Evolutionary conservation across 495 filamentous ascomycete species (phyloP), one percentile per base, ranked within the genome.

Genomic region (Penicillium argentinense): DNA sequence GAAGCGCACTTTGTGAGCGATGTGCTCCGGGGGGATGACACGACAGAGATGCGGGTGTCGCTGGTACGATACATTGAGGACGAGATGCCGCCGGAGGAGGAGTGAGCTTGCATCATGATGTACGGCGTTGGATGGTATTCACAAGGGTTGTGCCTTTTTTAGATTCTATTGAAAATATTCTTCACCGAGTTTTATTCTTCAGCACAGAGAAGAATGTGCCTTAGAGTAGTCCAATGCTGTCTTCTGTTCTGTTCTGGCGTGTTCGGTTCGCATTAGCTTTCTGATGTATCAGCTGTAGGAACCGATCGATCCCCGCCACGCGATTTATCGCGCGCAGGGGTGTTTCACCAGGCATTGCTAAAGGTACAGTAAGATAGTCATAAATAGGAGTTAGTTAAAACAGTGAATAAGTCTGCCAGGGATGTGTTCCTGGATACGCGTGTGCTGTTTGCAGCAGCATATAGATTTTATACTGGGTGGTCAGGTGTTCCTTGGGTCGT

Each of bases 1-100:
- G 93, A 98, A 63, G 90, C 89, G 24, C 90, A 96, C 60, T 98
- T 97, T 65, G 86, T 96, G 60, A 97, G 90, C 68, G 93, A 98
- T 63, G 81, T 96, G 45, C 72, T 98, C 32, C 84, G 91, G 33
- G 93, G 93, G 1, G 91, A 97, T 57, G 93, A 98, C 64, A 89
- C 86, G 14, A 97, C 93, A 1, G 93, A 98, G 77, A 96, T 98
- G 89, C 80, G 93, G 60, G 84, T 98, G 61, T 87, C 88, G 23
- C 73, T 98, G 51, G 81, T 97, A 52, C 81, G 93, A 62, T 96
- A 95, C 63, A 96, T 98, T 56, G 93, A 98, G 57, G 93, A 98
- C 66, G 93, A 98, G 66, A 81, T 98, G 77, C 93, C 93, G 19
- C 91, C 88, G 12, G 92, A 97, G 56, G 95, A 97, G 58, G 93